A percentile compares a stretch with the other conserved stretches of the same genome.
Evolutionary conservation across 2,329 filamentous ascomycete genomes (phyloP).

Genomic region (Pyrenophora seminiperda): DNA sequence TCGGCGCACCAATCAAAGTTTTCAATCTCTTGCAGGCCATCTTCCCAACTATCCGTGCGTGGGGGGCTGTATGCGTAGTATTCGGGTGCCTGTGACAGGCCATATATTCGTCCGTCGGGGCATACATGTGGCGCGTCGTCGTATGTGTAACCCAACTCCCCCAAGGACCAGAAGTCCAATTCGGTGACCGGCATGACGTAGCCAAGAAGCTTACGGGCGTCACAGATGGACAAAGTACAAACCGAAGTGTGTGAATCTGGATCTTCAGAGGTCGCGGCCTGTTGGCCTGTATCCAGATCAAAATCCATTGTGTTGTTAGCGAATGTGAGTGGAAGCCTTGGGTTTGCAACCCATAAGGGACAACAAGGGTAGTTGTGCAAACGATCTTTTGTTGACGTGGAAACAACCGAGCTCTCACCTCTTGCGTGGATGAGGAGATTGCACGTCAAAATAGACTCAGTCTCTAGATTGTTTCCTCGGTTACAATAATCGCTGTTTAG

Average conservation of each 20-base stretch:
- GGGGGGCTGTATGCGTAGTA: constrained; percentile 13
- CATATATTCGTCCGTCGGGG: constrained; percentile 10
- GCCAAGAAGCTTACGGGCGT: not conserved
- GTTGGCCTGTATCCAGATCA: not conserved
- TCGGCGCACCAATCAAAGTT: constrained; percentile 28
- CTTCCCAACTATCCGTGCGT: constrained; percentile 22
- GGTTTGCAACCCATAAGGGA: not conserved
- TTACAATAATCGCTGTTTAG: too few relatives aligned
- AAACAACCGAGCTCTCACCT: too few relatives aligned
- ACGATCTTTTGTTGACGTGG: constrained; percentile 5
- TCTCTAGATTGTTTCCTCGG: too few relatives aligned
- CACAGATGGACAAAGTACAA: not conserved
- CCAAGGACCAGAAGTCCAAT: not conserved
- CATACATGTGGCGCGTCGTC: constrained; percentile 1
- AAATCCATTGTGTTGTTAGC: not conserved
- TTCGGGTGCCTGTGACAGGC: constrained; percentile 8
- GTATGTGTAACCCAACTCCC: constrained; percentile 7
- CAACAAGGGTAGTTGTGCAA: constrained; percentile 13
- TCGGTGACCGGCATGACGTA: not conserved
- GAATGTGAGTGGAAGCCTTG: not conserved
- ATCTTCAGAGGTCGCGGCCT: not conserved
- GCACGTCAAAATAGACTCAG: too few relatives aligned
- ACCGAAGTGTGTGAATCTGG: not conserved
- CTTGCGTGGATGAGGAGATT: too few relatives aligned
- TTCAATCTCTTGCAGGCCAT: constrained; percentile 30